These are phyloP conservation scores for Stephanodiscus triporus DNA, from an alignment of 108 stramenopile genomes.

Conservation along the genomic window DNA sequence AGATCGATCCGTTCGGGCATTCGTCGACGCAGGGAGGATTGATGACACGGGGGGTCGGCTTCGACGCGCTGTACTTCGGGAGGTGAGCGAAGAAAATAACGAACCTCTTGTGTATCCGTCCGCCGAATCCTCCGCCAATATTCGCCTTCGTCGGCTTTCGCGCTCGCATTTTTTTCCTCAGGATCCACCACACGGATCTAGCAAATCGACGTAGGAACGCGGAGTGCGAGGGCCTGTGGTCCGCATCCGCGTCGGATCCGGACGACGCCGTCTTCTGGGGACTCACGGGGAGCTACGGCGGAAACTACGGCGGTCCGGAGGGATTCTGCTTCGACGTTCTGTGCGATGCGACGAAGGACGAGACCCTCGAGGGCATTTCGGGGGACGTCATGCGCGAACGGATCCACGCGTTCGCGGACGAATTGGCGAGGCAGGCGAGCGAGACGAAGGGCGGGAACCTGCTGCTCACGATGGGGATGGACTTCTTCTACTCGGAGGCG, in stretches of 20 bases:
- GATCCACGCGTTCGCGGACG: slow-evolving; percentile 56
- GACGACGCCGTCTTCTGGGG: slow-evolving; percentile 83
- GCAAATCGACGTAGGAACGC: slow-evolving; percentile 60
- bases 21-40: slow-evolving; percentile 89
- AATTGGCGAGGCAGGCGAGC: slow-evolving; percentile 67
- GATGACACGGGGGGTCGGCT: slow-evolving; percentile 79
- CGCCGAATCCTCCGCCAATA: too few relatives aligned
- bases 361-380: slow-evolving; percentile 65
- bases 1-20: slow-evolving; percentile 98
- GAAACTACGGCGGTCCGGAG: slow-evolving; percentile 80
- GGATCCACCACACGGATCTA: slow-evolving; percentile 96
- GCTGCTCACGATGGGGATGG: slow-evolving; percentile 88
- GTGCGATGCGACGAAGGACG: slow-evolving; percentile 43
- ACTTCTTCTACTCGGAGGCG: slow-evolving; percentile 65
- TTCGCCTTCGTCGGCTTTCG: too few relatives aligned
- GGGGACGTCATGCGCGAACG: slow-evolving; percentile 41
- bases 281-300: slow-evolving; percentile 73
- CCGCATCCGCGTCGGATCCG: slow-evolving; percentile 29
- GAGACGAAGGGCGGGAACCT: slow-evolving; percentile 78
- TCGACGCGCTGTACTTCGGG: slow-evolving; percentile 93
- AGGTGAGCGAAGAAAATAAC: not conserved
- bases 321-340: slow-evolving; percentile 84
- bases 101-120: not conserved
- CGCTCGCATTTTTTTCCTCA: not conserved
- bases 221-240: slow-evolving; percentile 88